Percentiles rank a stretch among this genome's conserved stretches.
Conservation (phyloP, 78 protist genomes). For the Fonticula alba region DNA sequence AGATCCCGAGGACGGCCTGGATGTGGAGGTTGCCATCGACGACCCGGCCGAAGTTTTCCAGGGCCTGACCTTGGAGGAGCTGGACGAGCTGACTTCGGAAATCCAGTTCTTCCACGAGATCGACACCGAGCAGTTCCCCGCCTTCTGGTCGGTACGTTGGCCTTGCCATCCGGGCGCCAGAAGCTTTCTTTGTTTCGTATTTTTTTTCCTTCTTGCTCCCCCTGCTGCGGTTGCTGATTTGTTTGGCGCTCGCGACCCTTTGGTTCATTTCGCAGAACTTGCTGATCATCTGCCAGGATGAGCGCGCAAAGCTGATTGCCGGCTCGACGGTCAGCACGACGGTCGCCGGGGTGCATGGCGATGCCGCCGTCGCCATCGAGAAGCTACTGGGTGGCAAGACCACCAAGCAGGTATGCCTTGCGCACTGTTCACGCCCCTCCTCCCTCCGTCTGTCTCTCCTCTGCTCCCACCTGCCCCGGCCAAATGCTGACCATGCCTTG, state of each 20-base stretch:
- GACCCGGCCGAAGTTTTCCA: conserved; percentile 35
- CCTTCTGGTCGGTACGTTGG: too few relatives aligned
- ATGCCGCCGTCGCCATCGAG: too few relatives aligned
- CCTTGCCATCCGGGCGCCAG: too few relatives aligned
- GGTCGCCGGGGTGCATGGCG: neutral
- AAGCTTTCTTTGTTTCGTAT: too few relatives aligned
- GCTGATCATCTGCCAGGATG: conserved; percentile 15
- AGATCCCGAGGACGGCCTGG: too few relatives aligned
- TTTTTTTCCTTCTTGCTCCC: too few relatives aligned
- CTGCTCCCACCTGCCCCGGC: neutral
- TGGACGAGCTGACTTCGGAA: conserved; percentile 16
- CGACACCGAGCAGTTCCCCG: too few relatives aligned
- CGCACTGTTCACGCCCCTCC: neutral
- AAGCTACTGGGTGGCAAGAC: neutral
- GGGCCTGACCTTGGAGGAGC: conserved; percentile 10
- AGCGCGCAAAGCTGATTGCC: neutral
- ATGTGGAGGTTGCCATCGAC: neutral
- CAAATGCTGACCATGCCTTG: neutral
- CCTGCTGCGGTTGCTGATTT: too few relatives aligned
- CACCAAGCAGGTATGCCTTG: neutral
- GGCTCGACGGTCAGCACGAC: too few relatives aligned
- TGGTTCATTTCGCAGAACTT: conserved; percentile 15
- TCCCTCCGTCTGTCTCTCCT: neutral
- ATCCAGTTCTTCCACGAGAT: conserved; percentile 9
- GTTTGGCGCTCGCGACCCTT: too few relatives aligned